Percentiles rank a stretch among this genome's conserved stretches.
phyloP scores from a whole-genome alignment of 2,329 filamentous ascomycete genomes.

The Thelonectria olida region DNA sequence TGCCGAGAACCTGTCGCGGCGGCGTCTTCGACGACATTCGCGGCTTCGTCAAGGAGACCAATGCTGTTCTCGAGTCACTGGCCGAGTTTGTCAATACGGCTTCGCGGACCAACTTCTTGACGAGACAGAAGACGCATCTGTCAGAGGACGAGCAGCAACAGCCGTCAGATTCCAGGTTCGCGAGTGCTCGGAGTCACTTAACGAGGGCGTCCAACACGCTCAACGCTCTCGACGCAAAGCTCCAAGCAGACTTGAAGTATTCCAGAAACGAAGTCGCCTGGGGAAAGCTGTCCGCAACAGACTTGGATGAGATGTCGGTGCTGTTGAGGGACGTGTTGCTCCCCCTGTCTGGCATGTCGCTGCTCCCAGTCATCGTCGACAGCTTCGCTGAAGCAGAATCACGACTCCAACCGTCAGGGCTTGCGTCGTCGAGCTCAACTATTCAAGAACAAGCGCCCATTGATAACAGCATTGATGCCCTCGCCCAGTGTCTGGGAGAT shows the following conservation, averaged over 20 bases:
- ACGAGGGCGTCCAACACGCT: slow-evolving; percentile 8
- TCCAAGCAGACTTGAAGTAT: slow-evolving; percentile 14
- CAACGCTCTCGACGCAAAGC: slow-evolving; percentile 15
- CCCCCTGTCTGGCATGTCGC: slow-evolving; percentile 18
- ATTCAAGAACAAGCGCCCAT: slow-evolving; percentile 1
- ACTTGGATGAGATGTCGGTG: slow-evolving; percentile 12
- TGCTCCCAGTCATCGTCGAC: slow-evolving; percentile 16
- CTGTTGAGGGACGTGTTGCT: slow-evolving; percentile 8
- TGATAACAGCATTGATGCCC: slow-evolving; percentile 13
- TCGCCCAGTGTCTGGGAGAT: slow-evolving; percentile 12
- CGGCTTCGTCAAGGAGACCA: slow-evolving; percentile 12
- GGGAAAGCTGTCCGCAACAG: slow-evolving; percentile 3
- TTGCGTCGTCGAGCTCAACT: background rate
- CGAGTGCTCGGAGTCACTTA: slow-evolving; percentile 5
- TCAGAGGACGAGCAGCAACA: background rate
- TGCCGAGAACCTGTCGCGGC: slow-evolving; percentile 20
- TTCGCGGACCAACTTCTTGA: slow-evolving; percentile 9
- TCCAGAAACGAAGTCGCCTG: slow-evolving; percentile 9
- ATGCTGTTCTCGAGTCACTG: slow-evolving; percentile 13
- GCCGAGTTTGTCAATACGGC: slow-evolving; percentile 7
- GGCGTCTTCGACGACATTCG: slow-evolving; percentile 14
- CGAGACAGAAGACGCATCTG: slow-evolving; percentile 3
- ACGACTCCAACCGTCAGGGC: background rate
- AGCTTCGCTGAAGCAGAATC: slow-evolving; percentile 11
- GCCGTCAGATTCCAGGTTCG: background rate